phyloP scores from a whole-genome alignment of 306 rosid genomes.

The Geum urbanum region DNA sequence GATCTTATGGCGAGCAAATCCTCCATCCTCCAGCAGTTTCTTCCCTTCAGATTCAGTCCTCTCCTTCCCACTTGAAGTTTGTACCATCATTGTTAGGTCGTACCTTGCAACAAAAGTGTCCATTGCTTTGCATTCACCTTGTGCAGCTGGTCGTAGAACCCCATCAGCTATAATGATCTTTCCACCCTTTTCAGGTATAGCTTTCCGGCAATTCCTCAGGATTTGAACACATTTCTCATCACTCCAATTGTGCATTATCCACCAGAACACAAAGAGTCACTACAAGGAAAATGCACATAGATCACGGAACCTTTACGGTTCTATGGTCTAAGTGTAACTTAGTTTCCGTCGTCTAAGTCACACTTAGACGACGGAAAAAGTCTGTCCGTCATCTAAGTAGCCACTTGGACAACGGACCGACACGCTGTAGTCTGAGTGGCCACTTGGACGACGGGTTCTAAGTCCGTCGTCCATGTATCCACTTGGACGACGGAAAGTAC shows the following conservation, averaged over 20 bases:
- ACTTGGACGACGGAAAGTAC: no score
- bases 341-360: no score
- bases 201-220: slow-evolving; percentile 47
- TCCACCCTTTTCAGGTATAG: slow-evolving; percentile 42
- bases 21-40: slow-evolving; percentile 38
- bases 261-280: slow-evolving; percentile 7
- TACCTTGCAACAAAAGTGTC: slow-evolving; percentile 31
- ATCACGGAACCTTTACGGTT: no score
- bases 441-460: no score
- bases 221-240: slow-evolving; percentile 47
- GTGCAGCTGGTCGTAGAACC: slow-evolving; percentile 23
- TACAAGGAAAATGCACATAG: no score
- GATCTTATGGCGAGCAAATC: slow-evolving; percentile 45
- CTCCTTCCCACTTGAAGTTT: slow-evolving; percentile 25
- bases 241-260: slow-evolving; percentile 26
- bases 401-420: no score
- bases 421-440: no score
- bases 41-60: slow-evolving; percentile 58
- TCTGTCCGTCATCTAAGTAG: no score
- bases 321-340: no score
- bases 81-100: slow-evolving; percentile 47
- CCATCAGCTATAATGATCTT: slow-evolving; percentile 49
- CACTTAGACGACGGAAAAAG: no score
- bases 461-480: no score
- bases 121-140: slow-evolving; percentile 12